Percentiles rank a stretch among this genome's conserved stretches.
phyloP scores from a whole-genome alignment of 805 yeast species.

The Ogataea haglerorum region DNA sequence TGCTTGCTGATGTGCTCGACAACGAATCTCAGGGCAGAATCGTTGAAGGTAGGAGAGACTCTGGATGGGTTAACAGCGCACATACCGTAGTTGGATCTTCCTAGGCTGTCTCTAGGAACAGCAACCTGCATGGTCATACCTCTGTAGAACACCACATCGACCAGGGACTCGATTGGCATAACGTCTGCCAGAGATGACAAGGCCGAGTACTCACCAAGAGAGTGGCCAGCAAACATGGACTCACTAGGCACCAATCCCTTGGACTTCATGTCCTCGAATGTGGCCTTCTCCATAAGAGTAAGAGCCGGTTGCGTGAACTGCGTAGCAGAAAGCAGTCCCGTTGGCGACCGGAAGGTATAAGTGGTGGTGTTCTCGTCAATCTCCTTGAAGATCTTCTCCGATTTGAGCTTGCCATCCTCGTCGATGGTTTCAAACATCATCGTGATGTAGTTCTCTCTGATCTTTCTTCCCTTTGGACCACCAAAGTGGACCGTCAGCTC shows the following conservation, averaged over 20 bases:
- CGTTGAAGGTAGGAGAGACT: constrained; percentile 82
- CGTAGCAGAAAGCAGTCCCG: constrained; percentile 94
- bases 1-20: constrained; percentile 80
- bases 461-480: constrained; percentile 94
- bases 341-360: constrained; percentile 85
- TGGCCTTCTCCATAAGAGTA: constrained; percentile 98
- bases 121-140: constrained; percentile 99
- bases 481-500: constrained; percentile 96
- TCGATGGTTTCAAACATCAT: constrained; percentile 97
- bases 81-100: constrained; percentile 99
- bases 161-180: constrained; percentile 96
- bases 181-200: constrained; percentile 96
- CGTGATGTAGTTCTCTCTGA: constrained; percentile 88
- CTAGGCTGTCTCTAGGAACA: constrained; percentile 92
- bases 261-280: constrained; percentile 94
- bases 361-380: constrained; percentile 79
- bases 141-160: constrained; percentile 97
- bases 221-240: constrained; percentile 97
- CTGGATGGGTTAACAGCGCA: constrained; percentile 97
- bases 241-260: constrained; percentile 94
- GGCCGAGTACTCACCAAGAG: constrained; percentile 98
- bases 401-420: constrained; percentile 74
- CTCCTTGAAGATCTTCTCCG: constrained; percentile 94
- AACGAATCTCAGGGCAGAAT: constrained; percentile 90
- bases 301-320: constrained; percentile 99